Evolutionary conservation across 2,329 filamentous ascomycete species (phyloP), one percentile per base, ranked within the genome.

Genomic region (Paraphoma sp.): DNA sequence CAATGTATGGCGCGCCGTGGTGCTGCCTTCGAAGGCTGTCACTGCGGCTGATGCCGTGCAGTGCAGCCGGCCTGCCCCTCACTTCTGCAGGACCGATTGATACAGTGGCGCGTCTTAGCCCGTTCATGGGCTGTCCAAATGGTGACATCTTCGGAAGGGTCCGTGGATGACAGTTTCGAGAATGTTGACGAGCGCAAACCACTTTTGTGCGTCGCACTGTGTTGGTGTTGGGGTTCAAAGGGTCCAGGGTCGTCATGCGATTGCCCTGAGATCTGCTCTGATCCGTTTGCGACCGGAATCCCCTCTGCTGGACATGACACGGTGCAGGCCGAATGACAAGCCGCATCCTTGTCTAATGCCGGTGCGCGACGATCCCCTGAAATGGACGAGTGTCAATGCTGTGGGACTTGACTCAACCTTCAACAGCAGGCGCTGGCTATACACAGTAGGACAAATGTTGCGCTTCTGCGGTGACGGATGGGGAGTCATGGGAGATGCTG

Each of bases 291-390:
- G 33, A 36, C 14, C 3, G 33, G 3, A 36, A 36, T 10, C 33
- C 8, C 31, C 16, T 29, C 12, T 10, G 31, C 11, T n/a, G 16
- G 7, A 18, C n/a, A 42, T 33, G 40, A 28, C 6, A 28, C 46
- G 46, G 48, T 44, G n/a, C 48, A 38, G 29, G n/a, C 48, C 48
- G 48, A 45, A 8, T 28, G n/a, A 28, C n/a, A 41, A 41, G 16
- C 23, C 23, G 23, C 23, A 36, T 36, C 33, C 33, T 36, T 36
- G 33, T 6, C 14, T 36, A 14, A 6, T 3, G 33, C 33, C 33
- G 33, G 14, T 36, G 14, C 2, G 33, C 33, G 33, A 36, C 33
- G 33, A 36, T 36, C 33, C 33, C 33, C 33, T 36, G 33, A 14
- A 36, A 10, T 14, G 9, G 33, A 10, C 33, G 33, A 14, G 14